Evolutionary conservation across 2,329 filamentous ascomycete species (phyloP).

Genomic region (Calycina marina): DNA sequence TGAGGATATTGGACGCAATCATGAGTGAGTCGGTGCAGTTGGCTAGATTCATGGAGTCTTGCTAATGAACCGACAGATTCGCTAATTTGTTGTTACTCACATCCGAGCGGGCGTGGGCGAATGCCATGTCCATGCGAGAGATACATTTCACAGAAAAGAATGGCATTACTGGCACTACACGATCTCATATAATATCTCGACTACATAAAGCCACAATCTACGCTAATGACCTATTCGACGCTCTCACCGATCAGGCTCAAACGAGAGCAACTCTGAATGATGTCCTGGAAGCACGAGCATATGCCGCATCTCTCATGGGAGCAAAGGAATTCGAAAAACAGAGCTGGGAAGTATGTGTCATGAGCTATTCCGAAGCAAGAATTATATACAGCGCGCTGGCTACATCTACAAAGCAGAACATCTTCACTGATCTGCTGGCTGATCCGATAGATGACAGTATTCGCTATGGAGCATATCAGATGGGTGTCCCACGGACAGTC

Average conservation of each 20-base stretch:
- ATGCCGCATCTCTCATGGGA: constrained; percentile 62
- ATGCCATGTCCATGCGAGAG: constrained; percentile 89
- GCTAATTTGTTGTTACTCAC: constrained; percentile 68
- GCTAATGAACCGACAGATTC: constrained; percentile 36
- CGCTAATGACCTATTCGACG: constrained; percentile 51
- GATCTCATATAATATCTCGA: constrained; percentile 79
- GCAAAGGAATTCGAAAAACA: constrained; percentile 76
- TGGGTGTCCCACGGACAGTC: constrained; percentile 73
- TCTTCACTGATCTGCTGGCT: constrained; percentile 73
- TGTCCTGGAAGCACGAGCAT: constrained; percentile 74
- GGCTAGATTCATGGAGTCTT: constrained; percentile 1
- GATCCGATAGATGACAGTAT: constrained; percentile 87
- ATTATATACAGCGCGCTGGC: constrained; percentile 72
- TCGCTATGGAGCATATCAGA: constrained; percentile 85
- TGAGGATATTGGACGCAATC: constrained; percentile 58
- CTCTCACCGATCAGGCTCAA: constrained; percentile 47
- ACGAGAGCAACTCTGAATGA: constrained; percentile 56
- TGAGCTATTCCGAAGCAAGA: constrained; percentile 59
- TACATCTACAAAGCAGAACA: constrained; percentile 51
- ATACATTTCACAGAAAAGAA: constrained; percentile 66
- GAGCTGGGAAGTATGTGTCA: constrained; percentile 66
- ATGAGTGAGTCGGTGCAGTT: constrained; percentile 46
- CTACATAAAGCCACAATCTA: constrained; percentile 64
- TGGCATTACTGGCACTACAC: constrained; percentile 62
- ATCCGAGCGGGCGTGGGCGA: constrained; percentile 84